Evolutionary conservation across 2,329 filamentous ascomycete genomes (phyloP), one percentile per base, ranked within the genome.

Genomic region (Aphanoascus verrucosus): DNA sequence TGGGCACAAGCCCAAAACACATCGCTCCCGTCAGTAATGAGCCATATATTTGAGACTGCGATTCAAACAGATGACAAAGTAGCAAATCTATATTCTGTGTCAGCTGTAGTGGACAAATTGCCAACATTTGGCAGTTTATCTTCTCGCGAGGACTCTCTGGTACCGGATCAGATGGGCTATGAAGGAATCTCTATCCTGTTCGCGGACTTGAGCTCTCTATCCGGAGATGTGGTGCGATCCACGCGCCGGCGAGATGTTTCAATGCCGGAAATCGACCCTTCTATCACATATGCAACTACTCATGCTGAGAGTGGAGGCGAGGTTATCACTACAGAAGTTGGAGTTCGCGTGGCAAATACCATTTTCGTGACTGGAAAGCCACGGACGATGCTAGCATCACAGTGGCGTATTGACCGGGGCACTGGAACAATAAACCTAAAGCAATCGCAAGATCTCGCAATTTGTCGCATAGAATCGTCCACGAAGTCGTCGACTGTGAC

Each of bases 321-420:
- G 49, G 28, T 50, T 11, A 31, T 55, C 8, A 53, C 60, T 9
- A 60, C 69, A 49, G 64, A 70, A 48, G 55, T 72, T 40, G 69
- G 69, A 38, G 49, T 72, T 23, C 68, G 67, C n/a, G 63, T 71
- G 23, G 67, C 69, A 34, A 69, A 71, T 44, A 72, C 70, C 1
- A 60, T 72, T 8, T 72, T 72, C 42, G 49, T 68, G 35, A 72
- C 71, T 54, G 69, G 69, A 8, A 68, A 65, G n/a, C 67, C 71
- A 48, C 65, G 64, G 28, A 72, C 70, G 1, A 62, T 72, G 9
- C 54, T 68, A 35, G 67, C 65, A 32, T 66, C 66, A 56, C 64
- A 62, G 15, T 72, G 69, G 69, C 23, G 53, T 44, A 61, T 62
- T 53, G 56, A 64, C 52, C 19, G 59, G 14, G 37, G 56, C 12